A percentile compares a stretch with the other conserved stretches of the same genome.
phyloP scores from a whole-genome alignment of 768 basidiomycete species.

The Suillus placidus region DNA sequence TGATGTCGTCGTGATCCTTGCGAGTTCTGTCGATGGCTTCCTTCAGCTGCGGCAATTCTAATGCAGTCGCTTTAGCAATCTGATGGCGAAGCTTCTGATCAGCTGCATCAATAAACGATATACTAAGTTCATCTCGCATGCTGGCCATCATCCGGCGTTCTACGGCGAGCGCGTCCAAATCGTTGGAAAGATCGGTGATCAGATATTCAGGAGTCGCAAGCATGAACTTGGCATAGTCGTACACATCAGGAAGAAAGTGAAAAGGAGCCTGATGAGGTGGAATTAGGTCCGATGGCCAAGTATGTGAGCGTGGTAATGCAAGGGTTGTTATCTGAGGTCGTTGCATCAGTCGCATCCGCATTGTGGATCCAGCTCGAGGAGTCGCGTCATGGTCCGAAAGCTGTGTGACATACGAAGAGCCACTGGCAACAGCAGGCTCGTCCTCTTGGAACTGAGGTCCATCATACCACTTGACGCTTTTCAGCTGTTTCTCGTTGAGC shows the following conservation, averaged over 20 bases:
- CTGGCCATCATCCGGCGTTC: constrained; percentile 70
- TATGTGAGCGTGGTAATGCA: constrained; percentile 86
- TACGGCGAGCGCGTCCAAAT: constrained; percentile 69
- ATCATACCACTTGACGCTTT: constrained; percentile 90
- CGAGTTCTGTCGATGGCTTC: constrained; percentile 63
- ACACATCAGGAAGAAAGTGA: constrained; percentile 93
- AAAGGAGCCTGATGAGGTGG: constrained; percentile 94
- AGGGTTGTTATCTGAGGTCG: constrained; percentile 94
- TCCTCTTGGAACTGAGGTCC: constrained; percentile 42
- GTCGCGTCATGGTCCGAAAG: constrained; percentile 39
- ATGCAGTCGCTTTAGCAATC: constrained; percentile 74
- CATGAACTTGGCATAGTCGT: constrained; percentile 91
- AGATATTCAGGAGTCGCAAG: constrained; percentile 89
- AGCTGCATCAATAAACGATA: constrained; percentile 80
- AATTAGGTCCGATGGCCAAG: constrained; percentile 93
- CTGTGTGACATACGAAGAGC: constrained; percentile 50
- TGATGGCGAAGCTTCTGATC: constrained; percentile 76
- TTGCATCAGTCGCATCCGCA: constrained; percentile 89
- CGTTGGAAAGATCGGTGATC: constrained; percentile 67
- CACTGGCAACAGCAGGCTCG: constrained; percentile 28
- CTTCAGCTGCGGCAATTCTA: constrained; percentile 70
- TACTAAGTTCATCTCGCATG: constrained; percentile 74
- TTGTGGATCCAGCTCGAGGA: constrained; percentile 56
- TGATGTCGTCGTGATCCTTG: constrained; percentile 58
- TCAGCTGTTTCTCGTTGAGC: constrained; percentile 86